Evolutionary conservation across 352 stramenopile species (phyloP), one percentile per base, ranked within the genome.

Genomic region (Pythium oligandrum): DNA sequence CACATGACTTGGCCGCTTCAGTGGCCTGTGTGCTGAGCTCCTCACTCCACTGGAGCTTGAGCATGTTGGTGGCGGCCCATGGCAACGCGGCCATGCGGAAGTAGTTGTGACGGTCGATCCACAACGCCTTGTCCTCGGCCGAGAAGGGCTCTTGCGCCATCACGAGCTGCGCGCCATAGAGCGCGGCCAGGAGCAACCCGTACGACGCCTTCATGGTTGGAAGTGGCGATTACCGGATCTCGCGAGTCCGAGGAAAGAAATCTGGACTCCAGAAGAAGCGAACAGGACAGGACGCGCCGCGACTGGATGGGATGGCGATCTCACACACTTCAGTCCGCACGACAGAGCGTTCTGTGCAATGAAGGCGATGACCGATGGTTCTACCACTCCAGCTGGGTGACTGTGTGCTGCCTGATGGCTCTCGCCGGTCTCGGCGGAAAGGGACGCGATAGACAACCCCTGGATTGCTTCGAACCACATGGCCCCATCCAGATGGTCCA

Each of bases 21-120:
- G 64, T 53, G n/a, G 79, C 79, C 2, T 65, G 56, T 1, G 62
- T 60, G 6, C 75, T 75, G 38, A 88, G 51, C 3, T 71, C 53
- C 12, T 66, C 61, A 44, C 66, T 79, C 79, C 79, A 90, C 34
- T 73, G 72, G n/a, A 90, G 67, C 17, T 71, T 68, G 26, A 77
- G 71, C 77, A 90, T 90, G 51, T 88, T 73, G 10, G 59, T 65
- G 3, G 79, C 79, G 5, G 76, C 70, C 59, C 71, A 90, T 1
- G 79, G 79, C 50, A 88, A 43, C 6, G 68, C 79, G n/a, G 76
- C 79, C 50, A 83, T 83, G 17, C 79, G 79, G 66, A 90, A 90
- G 64, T 80, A 90, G 66, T 88, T 86, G 67, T 86, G 71, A 10
- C 77, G 77, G 64, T 89, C 78, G 53, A 89, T 70, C 75, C 75